Evolutionary conservation across 2,329 filamentous ascomycete genomes (phyloP), one percentile per base, ranked within the genome.

Genomic region (Pseudofabraea citricarpa): DNA sequence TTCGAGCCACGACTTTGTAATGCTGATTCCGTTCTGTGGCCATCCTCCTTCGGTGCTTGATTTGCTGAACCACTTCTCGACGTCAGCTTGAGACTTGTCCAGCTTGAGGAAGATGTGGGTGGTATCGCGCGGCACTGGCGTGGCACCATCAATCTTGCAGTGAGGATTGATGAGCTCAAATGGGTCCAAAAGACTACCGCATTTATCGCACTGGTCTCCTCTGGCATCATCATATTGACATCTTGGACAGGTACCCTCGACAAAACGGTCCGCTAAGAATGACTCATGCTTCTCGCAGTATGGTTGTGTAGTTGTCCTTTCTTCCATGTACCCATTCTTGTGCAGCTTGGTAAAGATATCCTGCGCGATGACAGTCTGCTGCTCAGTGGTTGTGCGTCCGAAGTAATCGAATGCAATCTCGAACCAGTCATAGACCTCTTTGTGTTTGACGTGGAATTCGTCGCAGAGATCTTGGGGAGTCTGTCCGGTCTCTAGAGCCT

Each of bases 351-450:
- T 71, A 67, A 97, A 97, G 53, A 97, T 90, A 51, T 87, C 81
- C 67, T 97, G 93, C 8, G 90, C 87, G 56, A 98, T 97, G 54
- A 89, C 79, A 18, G 90, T 96, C 67, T 97, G 93, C 58, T 93
- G 79, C 43, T 79, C 68, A 15, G 91, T 97, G 3, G 90, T 89
- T 5, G 93, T 97, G 47, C 90, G 85, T 50, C 90, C 93, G 62
- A 97, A 98, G 66, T 90, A 84, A 68, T 97, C 91, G 62, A 97
- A 97, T 46, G 79, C 83, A 60, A 97, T 91, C 61, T 90, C 81
- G 70, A 98, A 98, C 89, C 91, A 96, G 64, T 94, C 79, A 67
- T 97, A 97, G 53, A 96, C 85, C 38, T 86, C 87, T 57, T 89
- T 82, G 69, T 96, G 91, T 46, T 95, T 81, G 57, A 81, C 81